Evolutionary conservation across 2,329 filamentous ascomycete species (phyloP).

Genomic region (Sordariomycetes sp.): DNA sequence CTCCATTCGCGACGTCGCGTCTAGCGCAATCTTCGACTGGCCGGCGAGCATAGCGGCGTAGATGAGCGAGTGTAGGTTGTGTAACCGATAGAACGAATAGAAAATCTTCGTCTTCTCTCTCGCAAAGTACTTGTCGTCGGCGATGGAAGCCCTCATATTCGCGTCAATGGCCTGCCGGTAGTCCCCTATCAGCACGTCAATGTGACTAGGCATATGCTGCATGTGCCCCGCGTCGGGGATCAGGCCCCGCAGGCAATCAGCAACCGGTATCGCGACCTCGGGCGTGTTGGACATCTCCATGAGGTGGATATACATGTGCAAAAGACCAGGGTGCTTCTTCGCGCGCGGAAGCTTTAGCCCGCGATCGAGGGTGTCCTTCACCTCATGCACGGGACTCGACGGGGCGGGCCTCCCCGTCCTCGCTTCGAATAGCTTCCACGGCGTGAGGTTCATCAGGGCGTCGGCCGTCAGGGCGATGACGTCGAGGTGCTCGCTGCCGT

Average conservation of each 20-base stretch:
- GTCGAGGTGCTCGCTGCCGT: conserved; percentile 25
- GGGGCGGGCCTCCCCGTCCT: conserved; percentile 16
- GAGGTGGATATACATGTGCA: conserved; percentile 66
- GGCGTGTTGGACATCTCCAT: conserved; percentile 64
- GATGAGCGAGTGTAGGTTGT: conserved; percentile 62
- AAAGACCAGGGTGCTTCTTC: conserved; percentile 49
- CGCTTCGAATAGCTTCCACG: conserved; percentile 30
- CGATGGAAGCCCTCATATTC: conserved; percentile 52
- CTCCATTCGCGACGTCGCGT: conserved; percentile 47
- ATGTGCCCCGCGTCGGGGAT: conserved; percentile 60
- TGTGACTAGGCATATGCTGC: conserved; percentile 65
- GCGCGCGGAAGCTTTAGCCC: conserved; percentile 37
- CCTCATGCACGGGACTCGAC: conserved; percentile 5
- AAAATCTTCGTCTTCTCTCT: conserved; percentile 52
- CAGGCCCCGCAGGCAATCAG: conserved; percentile 48
- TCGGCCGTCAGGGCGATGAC: conserved; percentile 23
- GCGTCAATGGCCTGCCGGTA: conserved; percentile 53
- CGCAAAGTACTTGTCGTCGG: conserved; percentile 53
- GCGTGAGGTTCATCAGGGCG: conserved; percentile 32
- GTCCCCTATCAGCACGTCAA: conserved; percentile 62
- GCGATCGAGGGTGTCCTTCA: conserved; percentile 16
- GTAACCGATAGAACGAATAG: conserved; percentile 63
- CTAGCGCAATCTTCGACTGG: conserved; percentile 46
- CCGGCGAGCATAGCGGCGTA: conserved; percentile 72
- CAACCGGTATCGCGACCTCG: conserved; percentile 47